phyloP scores from a whole-genome alignment of 139 green algal genomes.

The Nannochloris sp. region DNA sequence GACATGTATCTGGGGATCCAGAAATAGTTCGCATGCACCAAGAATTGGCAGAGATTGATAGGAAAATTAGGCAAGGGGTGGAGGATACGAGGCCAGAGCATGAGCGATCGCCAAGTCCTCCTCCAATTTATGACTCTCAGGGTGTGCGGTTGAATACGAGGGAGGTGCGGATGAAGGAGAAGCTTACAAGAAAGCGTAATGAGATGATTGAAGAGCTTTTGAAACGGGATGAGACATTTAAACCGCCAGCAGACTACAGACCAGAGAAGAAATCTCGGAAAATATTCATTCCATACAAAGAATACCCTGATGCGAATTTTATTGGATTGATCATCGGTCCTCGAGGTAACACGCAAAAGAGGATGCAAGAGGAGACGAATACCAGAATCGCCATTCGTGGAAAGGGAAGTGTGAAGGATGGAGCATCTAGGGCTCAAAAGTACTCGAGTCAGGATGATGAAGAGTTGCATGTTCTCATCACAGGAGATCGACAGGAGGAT shows the following conservation, averaged over 20 bases:
- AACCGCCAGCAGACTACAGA: constrained; percentile 57
- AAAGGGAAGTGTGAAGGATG: constrained; percentile 81
- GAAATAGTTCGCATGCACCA: constrained; percentile 32
- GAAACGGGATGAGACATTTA: constrained; percentile 70
- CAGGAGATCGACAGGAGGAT: constrained; percentile 77
- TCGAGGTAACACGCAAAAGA: constrained; percentile 96
- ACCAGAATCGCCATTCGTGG: constrained; percentile 92
- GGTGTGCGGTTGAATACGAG: constrained; percentile 84
- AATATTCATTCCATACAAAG: constrained; percentile 83
- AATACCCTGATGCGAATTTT: constrained; percentile 96
- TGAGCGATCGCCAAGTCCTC: constrained; percentile 78
- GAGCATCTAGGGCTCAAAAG: constrained; percentile 57
- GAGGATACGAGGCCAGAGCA: constrained; percentile 50
- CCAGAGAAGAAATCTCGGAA: constrained; percentile 75
- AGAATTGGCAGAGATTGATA: constrained; percentile 36
- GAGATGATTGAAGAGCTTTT: constrained; percentile 88
- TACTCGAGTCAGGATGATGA: constrained; percentile 64
- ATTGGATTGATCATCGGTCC: constrained; percentile 99
- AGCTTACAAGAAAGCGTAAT: constrained; percentile 51
- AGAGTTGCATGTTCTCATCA: constrained; percentile 95
- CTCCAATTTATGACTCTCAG: constrained; percentile 84
- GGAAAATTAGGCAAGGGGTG: constrained; percentile 11
- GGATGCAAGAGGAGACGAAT: constrained; percentile 95
- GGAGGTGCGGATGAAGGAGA: constrained; percentile 72
- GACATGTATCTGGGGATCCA: constrained; percentile 28